Percentiles rank a stretch among this genome's conserved stretches.
These are phyloP conservation scores for Talaromyces liani DNA, from an alignment of 495 filamentous ascomycete genomes.

Conservation along the genomic window DNA sequence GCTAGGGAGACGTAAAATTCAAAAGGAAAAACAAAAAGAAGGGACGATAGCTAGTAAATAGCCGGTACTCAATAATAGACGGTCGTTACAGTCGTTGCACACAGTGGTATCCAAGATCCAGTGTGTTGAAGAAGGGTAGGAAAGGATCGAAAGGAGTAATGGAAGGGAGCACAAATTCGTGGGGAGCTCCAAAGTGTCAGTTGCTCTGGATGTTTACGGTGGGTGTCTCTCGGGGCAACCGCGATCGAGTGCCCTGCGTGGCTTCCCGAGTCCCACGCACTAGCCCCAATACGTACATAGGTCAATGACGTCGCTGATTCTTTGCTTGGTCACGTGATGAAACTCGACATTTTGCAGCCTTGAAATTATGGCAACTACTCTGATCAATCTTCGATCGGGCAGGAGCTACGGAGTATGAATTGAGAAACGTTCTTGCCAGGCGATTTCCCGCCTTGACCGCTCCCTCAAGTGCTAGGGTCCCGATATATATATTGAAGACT, in stretches of 20 bases:
- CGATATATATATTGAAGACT: not conserved
- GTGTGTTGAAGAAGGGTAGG: constrained; percentile 12
- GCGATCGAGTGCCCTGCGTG: not conserved
- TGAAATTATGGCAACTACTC: not conserved
- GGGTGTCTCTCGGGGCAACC: constrained; percentile 43
- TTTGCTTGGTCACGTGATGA: not conserved
- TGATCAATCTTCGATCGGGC: too few relatives aligned
- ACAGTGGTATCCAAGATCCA: constrained; percentile 12
- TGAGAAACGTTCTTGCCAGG: not conserved
- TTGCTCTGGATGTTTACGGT: constrained; percentile 28
- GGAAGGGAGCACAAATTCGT: constrained; percentile 17
- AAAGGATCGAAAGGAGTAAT: not conserved
- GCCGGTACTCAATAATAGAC: constrained; percentile 8
- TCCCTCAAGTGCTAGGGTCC: too few relatives aligned
- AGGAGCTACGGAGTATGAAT: too few relatives aligned
- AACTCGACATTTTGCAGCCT: not conserved
- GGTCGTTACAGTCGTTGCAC: constrained; percentile 2
- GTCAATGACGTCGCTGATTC: not conserved
- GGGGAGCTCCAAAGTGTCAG: constrained; percentile 17
- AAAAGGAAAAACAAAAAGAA: constrained; percentile 10
- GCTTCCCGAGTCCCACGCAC: constrained; percentile 2
- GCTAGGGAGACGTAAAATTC: constrained; percentile 13
- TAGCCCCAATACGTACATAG: not conserved
- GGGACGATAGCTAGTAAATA: constrained; percentile 8
- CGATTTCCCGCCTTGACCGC: not conserved